These are phyloP conservation scores for Chaetomium sp. DNA, from an alignment of 2,329 filamentous ascomycete species.

Conservation along the genomic window DNA sequence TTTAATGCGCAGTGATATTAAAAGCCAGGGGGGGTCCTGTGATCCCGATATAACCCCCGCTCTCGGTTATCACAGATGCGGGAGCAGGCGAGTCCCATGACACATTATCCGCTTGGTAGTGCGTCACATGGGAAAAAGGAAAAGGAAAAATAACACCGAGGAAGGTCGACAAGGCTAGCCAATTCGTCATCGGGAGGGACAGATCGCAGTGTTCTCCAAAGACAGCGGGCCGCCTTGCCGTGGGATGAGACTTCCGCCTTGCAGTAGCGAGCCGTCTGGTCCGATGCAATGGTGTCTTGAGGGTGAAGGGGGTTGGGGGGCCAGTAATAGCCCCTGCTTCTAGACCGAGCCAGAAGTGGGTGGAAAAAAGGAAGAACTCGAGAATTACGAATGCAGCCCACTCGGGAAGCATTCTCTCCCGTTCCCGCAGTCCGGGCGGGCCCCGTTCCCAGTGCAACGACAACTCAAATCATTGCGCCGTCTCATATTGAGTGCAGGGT, in stretches of 20 bases:
- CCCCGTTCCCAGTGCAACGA: slow-evolving; percentile 7
- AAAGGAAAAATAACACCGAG: slow-evolving; percentile 16
- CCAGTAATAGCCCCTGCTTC: slow-evolving; percentile 9
- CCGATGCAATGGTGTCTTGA: slow-evolving; percentile 8
- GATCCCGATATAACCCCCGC: not conserved
- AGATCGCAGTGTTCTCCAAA: slow-evolving; percentile 16
- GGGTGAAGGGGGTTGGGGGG: slow-evolving; percentile 1
- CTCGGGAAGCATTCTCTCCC: slow-evolving; percentile 23
- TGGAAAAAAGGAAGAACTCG: slow-evolving; percentile 14
- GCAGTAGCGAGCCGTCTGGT: slow-evolving; percentile 18
- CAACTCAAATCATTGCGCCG: slow-evolving; percentile 12
- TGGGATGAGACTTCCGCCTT: slow-evolving; percentile 13
- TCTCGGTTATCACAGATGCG: not conserved
- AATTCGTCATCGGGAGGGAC: slow-evolving; percentile 13
- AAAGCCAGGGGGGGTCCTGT: slow-evolving; percentile 3
- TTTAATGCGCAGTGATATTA: not conserved
- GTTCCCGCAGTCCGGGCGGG: slow-evolving; percentile 20
- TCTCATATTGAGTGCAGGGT: slow-evolving; percentile 23
- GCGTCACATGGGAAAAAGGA: not conserved
- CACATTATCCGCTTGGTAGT: not conserved
- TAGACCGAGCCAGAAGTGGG: slow-evolving; percentile 6
- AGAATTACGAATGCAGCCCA: slow-evolving; percentile 6
- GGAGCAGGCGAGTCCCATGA: not conserved
- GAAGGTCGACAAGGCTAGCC: slow-evolving; percentile 1
- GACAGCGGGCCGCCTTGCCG: slow-evolving; percentile 24